Evolutionary conservation across 139 green algal species (phyloP).

Genomic region (Auxenochlorella protothecoides): DNA sequence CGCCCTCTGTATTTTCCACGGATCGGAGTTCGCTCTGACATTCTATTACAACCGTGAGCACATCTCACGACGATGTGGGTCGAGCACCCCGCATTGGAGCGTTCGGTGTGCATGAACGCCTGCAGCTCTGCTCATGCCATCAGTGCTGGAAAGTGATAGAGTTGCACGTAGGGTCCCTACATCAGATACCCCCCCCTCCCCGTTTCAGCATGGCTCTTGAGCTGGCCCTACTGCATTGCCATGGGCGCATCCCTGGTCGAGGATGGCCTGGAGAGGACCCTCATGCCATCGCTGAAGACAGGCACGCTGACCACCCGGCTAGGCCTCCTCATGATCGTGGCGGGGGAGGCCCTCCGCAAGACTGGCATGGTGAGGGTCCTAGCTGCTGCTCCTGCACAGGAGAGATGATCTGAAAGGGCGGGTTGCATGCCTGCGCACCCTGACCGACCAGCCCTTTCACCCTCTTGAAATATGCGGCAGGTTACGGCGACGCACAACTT

Average conservation of each 20-base stretch:
- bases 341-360: constrained; percentile 54
- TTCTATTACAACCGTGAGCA: constrained; percentile 32
- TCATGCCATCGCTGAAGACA: constrained; percentile 14
- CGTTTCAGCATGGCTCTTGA: constrained; percentile 37
- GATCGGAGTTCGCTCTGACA: constrained; percentile 51
- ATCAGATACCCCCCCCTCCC: neutral
- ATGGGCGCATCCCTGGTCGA: constrained; percentile 37
- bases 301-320: constrained; percentile 1
- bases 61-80: constrained; percentile 43
- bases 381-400: too few relatives aligned
- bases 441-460: too few relatives aligned
- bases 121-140: neutral
- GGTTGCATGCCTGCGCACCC: too few relatives aligned
- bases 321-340: constrained; percentile 36
- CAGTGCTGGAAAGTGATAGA: too few relatives aligned
- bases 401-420: too few relatives aligned
- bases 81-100: neutral
- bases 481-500: too few relatives aligned
- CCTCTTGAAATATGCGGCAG: too few relatives aligned
- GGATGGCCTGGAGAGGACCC: constrained; percentile 17
- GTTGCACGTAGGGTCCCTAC: neutral
- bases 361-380: constrained; percentile 36
- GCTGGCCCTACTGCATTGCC: constrained; percentile 37
- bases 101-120: neutral
- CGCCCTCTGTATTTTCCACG: constrained; percentile 40